These are phyloP conservation scores for Diversispora epigaea DNA, from an alignment of 192 early-diverging fungal species.

Conservation along the genomic window DNA sequence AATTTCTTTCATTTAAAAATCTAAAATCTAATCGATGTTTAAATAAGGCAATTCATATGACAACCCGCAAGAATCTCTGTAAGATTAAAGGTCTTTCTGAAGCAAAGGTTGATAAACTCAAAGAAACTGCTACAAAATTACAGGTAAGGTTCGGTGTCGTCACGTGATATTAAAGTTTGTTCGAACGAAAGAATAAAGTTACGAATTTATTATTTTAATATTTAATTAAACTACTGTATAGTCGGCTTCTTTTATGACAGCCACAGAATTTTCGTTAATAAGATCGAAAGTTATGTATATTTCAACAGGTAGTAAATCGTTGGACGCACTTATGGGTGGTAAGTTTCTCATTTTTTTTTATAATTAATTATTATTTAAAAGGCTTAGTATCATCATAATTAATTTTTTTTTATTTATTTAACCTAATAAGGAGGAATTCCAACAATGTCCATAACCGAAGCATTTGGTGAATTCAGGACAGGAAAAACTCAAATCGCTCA, in stretches of 20 bases:
- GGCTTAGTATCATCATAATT: too few species aligned
- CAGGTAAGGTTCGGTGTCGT: constrained; percentile 34
- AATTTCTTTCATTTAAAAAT: neutral
- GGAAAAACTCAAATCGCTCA: constrained; percentile 84
- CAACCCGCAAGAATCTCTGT: constrained; percentile 58
- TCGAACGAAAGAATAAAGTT: neutral
- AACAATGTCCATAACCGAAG: constrained; percentile 81
- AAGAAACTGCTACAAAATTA: constrained; percentile 72
- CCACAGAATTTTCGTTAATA: constrained; percentile 51
- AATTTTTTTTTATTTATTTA: too few species aligned
- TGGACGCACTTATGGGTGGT: constrained; percentile 77
- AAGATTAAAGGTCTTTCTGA: constrained; percentile 84
- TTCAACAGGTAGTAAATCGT: constrained; percentile 72
- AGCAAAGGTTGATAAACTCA: constrained; percentile 83
- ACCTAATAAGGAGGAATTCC: constrained; percentile 64
- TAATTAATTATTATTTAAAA: neutral
- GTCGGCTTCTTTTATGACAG: constrained; percentile 68
- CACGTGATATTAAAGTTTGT: neutral
- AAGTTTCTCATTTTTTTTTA: neutral
- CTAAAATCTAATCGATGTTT: neutral
- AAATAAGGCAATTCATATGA: constrained; percentile 72
- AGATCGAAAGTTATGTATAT: constrained; percentile 66
- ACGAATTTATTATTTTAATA: neutral
- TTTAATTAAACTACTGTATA: neutral
- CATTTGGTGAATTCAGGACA: constrained; percentile 84